Evolutionary conservation across 108 stramenopile genomes (phyloP), one percentile per base, ranked within the genome.

Genomic region (Nitzschia palea): DNA sequence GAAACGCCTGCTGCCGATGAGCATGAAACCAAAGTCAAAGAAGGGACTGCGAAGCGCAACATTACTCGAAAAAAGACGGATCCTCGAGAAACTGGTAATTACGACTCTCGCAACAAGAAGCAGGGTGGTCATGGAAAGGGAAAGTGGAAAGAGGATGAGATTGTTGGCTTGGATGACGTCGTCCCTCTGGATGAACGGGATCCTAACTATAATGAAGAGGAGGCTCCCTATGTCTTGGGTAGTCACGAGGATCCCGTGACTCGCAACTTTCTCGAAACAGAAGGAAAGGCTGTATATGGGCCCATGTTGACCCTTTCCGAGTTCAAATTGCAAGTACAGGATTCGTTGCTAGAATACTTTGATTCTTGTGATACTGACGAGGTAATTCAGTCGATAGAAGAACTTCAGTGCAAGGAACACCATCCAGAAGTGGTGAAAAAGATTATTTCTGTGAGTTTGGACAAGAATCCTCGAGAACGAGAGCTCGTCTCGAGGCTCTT

Each of bases 81-180:
- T 40, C 44, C 71, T 14, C 70, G 62, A 28, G 64, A 70, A 31
- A 76, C 80, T 8, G 86, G 86, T 15, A 73, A 72, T 44, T 93
- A 79, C 57, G 83, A 93, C 62, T 82, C 74, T 42, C 68, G 80
- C 32, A 77, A 77, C 71, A 93, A 93, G 67, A 90, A 90, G 61
- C 84, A 87, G n/a, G 91, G 91, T 15, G 91, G 91, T 22, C 79
- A 82, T 51, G 86, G 91, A 17, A 92, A 92, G 66, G 91, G 88
- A 0, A 73, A 84, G 72, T 86, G 88, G 91, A 67, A 72, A 37
- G 72, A 70, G 9, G 76, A 70, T 23, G 80, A 76, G 51, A 67
- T 70, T 17, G 82, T 79, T 32, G 63, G 32, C 12, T 63, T 69
- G 34, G 60, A 66, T 17, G 74, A 71, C 15, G 63, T 28, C 17